A percentile compares a stretch with the other conserved stretches of the same genome.
phyloP scores from a whole-genome alignment of 2,329 filamentous ascomycete genomes.

The Colletotrichum liaoningense region DNA sequence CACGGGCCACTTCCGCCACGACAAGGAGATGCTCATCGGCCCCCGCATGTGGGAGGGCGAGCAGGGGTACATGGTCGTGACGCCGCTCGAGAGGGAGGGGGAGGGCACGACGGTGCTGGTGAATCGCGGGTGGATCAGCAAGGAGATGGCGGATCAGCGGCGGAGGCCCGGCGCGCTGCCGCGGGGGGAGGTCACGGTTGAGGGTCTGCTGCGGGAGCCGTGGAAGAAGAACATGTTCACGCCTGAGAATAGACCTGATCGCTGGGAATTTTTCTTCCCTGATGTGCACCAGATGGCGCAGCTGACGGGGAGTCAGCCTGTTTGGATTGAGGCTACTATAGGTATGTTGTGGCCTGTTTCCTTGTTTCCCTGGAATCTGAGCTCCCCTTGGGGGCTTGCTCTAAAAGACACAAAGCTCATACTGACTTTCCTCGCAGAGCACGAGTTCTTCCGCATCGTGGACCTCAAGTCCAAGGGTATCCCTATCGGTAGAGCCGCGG shows the following conservation, averaged over 20 bases:
- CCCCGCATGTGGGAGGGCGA: constrained; percentile 90
- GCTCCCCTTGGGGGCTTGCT: neutral
- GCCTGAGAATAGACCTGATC: constrained; percentile 86
- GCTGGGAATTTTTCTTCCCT: constrained; percentile 92
- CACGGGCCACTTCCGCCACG: constrained; percentile 80
- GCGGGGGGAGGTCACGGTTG: constrained; percentile 77
- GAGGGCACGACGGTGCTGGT: constrained; percentile 79
- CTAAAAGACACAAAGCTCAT: constrained; percentile 9
- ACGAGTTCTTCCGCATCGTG: constrained; percentile 81
- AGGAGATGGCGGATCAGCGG: constrained; percentile 75
- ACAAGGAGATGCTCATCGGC: constrained; percentile 96
- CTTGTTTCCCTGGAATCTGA: too few relatives aligned
- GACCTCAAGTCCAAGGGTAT: constrained; percentile 84
- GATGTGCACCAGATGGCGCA: constrained; percentile 93
- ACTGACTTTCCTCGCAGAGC: constrained; percentile 62
- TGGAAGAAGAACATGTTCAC: constrained; percentile 99
- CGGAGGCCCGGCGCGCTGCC: constrained; percentile 76
- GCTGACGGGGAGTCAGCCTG: constrained; percentile 82
- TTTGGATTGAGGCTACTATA: constrained; percentile 98
- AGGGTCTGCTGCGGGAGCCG: constrained; percentile 87
- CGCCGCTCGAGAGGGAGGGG: constrained; percentile 81
- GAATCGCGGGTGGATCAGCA: constrained; percentile 91
- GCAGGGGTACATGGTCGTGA: constrained; percentile 91
- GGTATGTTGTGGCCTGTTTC: constrained; percentile 59
- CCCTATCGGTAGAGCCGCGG: constrained; percentile 86